Conservation (phyloP, 768 basidiomycete species). For the Collybiopsis luxurians region DNA sequence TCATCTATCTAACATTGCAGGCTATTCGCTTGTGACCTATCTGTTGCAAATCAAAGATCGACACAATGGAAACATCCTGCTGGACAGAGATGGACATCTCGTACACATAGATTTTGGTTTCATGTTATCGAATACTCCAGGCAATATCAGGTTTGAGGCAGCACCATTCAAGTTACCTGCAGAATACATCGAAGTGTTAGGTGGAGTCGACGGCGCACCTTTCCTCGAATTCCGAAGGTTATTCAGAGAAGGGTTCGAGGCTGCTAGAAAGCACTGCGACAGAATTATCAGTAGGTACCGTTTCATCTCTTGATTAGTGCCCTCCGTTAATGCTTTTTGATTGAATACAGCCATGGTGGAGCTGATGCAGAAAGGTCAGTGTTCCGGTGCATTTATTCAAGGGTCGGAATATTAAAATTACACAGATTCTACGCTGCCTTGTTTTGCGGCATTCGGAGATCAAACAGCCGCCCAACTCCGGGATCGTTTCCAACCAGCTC, state of each 20-base stretch:
- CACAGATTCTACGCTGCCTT: conserved; percentile 84
- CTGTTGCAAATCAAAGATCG: conserved; percentile 97
- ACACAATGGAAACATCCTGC: conserved; percentile 96
- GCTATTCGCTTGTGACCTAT: conserved; percentile 95
- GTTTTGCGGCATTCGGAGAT: conserved; percentile 88
- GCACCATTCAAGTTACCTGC: conserved; percentile 95
- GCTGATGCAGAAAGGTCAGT: conserved; percentile 91
- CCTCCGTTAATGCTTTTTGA: conserved; percentile 6
- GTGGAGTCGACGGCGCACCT: conserved; percentile 72
- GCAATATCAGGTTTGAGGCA: conserved; percentile 98
- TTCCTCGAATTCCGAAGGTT: conserved; percentile 83
- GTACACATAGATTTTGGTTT: conserved; percentile 99
- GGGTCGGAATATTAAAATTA: background rate
- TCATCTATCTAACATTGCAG: conserved; percentile 30
- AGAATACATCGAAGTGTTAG: conserved; percentile 95
- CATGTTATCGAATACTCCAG: conserved; percentile 95
- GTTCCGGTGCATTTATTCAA: conserved; percentile 13
- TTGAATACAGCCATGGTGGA: conserved; percentile 67
- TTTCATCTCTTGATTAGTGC: background rate
- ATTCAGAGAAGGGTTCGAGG: conserved; percentile 93
- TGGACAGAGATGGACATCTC: conserved; percentile 93
- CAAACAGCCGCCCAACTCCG: conserved; percentile 86
- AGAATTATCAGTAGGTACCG: conserved; percentile 78
- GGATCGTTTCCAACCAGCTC: conserved; percentile 89
- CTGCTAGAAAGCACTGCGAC: conserved; percentile 93